A percentile compares a stretch with the other conserved stretches of the same genome.
Evolutionary conservation across 345 rosid species (phyloP).

Genomic region (Hibiscus tridactylites): DNA sequence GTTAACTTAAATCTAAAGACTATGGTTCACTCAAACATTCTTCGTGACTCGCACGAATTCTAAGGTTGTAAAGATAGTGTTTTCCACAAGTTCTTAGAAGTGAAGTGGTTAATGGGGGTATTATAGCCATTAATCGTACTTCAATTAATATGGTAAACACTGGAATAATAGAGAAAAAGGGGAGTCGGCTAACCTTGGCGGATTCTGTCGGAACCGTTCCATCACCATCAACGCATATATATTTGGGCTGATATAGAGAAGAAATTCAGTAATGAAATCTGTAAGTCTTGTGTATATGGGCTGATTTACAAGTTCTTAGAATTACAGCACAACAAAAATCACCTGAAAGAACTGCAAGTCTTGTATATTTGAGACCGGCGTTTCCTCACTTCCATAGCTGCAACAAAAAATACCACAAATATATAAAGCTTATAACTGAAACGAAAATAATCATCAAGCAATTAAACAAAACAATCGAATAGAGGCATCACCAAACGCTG

Average conservation of each 20-base stretch:
- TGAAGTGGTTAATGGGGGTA: too few species aligned
- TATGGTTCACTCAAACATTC: background rate
- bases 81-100: too few species aligned
- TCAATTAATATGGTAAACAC: background rate
- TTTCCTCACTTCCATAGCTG: constrained; percentile 85
- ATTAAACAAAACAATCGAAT: background rate
- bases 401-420: constrained; percentile 4
- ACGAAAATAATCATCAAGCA: background rate
- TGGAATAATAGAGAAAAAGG: background rate
- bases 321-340: background rate
- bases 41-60: background rate
- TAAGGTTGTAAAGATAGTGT: background rate
- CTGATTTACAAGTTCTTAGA: background rate
- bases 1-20: background rate
- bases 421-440: background rate
- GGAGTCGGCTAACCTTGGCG: constrained; percentile 50
- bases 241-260: constrained; percentile 51
- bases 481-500: constrained; percentile 65
- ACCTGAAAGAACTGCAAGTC: constrained; percentile 61
- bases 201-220: constrained; percentile 96
- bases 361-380: constrained; percentile 55
- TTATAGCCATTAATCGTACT: background rate
- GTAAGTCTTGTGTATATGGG: background rate
- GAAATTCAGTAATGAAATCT: constrained; percentile 3
- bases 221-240: constrained; percentile 83